A percentile compares a stretch with the other conserved stretches of the same genome.
phyloP scores from a whole-genome alignment of 78 protist genomes.

The Diacronema lutheri region DNA sequence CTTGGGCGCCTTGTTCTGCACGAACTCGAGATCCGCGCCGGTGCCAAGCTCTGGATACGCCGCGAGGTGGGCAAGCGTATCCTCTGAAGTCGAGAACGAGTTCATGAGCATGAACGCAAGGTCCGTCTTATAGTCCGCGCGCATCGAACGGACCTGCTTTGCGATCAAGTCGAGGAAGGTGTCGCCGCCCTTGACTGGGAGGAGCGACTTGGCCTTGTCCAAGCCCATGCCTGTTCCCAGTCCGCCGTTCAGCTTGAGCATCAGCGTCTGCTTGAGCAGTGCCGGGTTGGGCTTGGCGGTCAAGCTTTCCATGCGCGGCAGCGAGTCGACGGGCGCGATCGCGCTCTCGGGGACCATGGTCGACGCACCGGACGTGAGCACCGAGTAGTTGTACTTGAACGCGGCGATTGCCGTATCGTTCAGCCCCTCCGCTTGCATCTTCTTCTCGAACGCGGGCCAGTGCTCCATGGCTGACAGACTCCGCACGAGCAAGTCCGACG shows the following conservation, averaged over 20 bases:
- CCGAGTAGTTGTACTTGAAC: neutral
- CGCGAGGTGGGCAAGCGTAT: conserved; percentile 62
- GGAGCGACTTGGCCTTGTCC: conserved; percentile 88
- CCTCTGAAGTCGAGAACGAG: conserved; percentile 91
- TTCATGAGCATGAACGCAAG: conserved; percentile 90
- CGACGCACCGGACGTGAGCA: neutral
- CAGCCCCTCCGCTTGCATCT: neutral
- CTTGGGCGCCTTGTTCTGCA: conserved; percentile 11
- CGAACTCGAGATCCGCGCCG: neutral
- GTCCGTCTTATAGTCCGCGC: neutral
- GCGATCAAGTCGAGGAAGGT: conserved; percentile 94
- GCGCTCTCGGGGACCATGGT: neutral
- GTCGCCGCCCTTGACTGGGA: conserved; percentile 75
- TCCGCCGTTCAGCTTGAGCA: conserved; percentile 95
- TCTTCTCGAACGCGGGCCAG: neutral
- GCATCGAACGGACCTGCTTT: conserved; percentile 71
- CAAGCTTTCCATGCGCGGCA: neutral
- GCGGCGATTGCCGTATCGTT: neutral
- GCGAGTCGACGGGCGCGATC: neutral
- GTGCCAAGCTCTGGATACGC: neutral
- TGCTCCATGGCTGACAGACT: too few relatives aligned
- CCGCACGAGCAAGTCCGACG: too few relatives aligned
- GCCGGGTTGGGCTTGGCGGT: neutral
- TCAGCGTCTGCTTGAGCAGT: conserved; percentile 66
- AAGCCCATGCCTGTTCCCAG: conserved; percentile 98